Evolutionary conservation across 345 rosid genomes (phyloP), one percentile per base, ranked within the genome.

Genomic region (Eucalyptus rudis): DNA sequence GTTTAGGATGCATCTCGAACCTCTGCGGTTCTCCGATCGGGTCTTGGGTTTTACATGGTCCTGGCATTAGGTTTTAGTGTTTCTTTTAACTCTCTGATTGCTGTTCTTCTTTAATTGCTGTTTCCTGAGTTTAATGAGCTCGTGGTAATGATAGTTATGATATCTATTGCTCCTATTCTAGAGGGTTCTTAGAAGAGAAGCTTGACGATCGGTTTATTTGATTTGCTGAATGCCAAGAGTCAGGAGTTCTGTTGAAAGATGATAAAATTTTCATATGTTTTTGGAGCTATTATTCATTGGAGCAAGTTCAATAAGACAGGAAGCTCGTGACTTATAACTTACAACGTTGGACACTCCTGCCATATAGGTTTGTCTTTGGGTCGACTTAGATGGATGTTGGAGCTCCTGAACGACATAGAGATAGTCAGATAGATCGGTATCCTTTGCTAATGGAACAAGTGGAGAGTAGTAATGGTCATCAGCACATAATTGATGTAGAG

Each of bases 401-500:
- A 91, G 92, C 93, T 58, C 88, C 86, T n/a, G 94, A 92, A 89
- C 92, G 91, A 90, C 89, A 44, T 90, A 89, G 86, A 87, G 89
- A 91, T 62, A 33, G 49, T 81, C 92, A 87, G 89, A 90, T 88
- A 87, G 98, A 95, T 89, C 93, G 89, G 87, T 89, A 90, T 68
- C 95, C 95, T 88, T 93, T 96, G 94, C 93, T 96, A 87, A 95
- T 95, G 96, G 99, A 96, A 86, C 93, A 88, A 76, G 85, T 87
- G 66, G 92, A 92, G 49, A 89, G 88, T 40, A 93, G 56, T 88
- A 87, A 43, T 86, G 92, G 88, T 84, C 92, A 40, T 29, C 94
- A 96, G 87, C 98, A 94, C 91, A 92, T 94, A 66, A 91, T 96
- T 91, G 92, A 95, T 88, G 91, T 96, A 86, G 89, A 94, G 56